A percentile compares a stretch with the other conserved stretches of the same genome.
These are phyloP conservation scores for Pachysandra terminalis DNA, from an alignment of 164 flowering plant species.

Conservation along the genomic window DNA sequence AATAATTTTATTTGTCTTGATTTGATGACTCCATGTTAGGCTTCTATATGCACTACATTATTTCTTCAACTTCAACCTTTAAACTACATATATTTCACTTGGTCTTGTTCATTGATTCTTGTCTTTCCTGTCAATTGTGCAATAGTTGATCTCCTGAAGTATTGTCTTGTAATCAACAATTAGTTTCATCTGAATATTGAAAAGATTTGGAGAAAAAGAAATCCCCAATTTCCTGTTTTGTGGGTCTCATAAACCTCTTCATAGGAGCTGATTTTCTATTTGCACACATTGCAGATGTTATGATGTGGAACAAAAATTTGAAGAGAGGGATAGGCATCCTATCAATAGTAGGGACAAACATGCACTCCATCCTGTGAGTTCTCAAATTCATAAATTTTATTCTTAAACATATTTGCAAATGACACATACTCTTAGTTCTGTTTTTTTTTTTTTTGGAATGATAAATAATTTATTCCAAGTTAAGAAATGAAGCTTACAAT, in stretches of 20 bases:
- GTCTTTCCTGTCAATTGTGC: not conserved
- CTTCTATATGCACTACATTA: too few species aligned
- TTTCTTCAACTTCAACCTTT: too few species aligned
- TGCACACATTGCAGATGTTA: constrained; percentile 52
- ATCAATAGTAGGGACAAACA: constrained; percentile 73
- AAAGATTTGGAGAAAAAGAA: too few species aligned
- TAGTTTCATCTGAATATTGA: not conserved
- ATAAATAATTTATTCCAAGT: too few species aligned
- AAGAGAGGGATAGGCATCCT: constrained; percentile 93
- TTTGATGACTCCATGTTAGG: not conserved
- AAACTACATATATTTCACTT: too few species aligned
- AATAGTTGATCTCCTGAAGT: not conserved
- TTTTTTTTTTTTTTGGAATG: too few species aligned
- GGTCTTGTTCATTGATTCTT: too few species aligned
- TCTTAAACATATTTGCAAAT: not conserved
- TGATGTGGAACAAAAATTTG: constrained; percentile 74
- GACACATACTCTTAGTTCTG: not conserved
- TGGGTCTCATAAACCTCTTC: not conserved
- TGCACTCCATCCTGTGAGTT: constrained; percentile 59
- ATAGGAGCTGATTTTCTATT: constrained; percentile 13
- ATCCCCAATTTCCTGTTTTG: not conserved
- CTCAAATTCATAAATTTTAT: not conserved
- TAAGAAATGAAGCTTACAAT: too few species aligned
- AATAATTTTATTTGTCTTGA: not conserved
- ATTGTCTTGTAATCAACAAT: not conserved